These are phyloP conservation scores for Hypoxylon rubiginosum DNA, from an alignment of 2,329 filamentous ascomycete genomes.

Conservation along the genomic window DNA sequence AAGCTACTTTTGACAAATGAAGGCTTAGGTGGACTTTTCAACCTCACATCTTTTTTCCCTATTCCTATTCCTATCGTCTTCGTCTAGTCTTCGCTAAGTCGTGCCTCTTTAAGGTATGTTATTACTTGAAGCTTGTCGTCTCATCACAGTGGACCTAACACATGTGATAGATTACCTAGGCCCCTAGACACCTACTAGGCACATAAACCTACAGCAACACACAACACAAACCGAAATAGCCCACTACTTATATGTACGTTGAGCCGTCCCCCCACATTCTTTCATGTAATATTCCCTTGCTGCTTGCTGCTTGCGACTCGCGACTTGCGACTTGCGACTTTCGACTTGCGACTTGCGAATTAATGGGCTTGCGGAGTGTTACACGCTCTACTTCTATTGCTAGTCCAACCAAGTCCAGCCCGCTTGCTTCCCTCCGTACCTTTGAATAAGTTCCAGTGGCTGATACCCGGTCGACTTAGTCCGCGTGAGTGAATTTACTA, in stretches of 20 bases:
- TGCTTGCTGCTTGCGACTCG: background rate
- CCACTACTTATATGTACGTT: background rate
- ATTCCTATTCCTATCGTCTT: conserved; percentile 8
- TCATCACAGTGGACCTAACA: conserved; percentile 13
- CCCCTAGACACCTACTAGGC: too few species aligned
- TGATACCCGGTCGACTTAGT: conserved; percentile 25
- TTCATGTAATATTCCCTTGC: conserved; percentile 14
- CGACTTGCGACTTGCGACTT: too few species aligned
- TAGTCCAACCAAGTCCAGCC: conserved; percentile 9
- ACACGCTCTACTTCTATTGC: conserved; percentile 7
- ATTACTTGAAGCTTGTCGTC: background rate
- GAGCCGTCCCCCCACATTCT: conserved; percentile 13
- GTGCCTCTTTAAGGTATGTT: conserved; percentile 4
- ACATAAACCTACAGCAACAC: background rate
- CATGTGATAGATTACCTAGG: conserved; percentile 23
- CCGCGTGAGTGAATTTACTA: conserved; percentile 34
- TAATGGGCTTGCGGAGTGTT: conserved; percentile 2
- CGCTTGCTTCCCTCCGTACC: conserved; percentile 19
- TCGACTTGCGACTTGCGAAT: too few species aligned
- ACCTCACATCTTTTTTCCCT: background rate
- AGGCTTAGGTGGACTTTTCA: conserved; percentile 5
- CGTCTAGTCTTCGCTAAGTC: background rate
- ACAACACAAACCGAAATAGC: background rate
- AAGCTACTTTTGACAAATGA: conserved; percentile 2
- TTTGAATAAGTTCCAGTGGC: conserved; percentile 21